phyloP scores from a whole-genome alignment of 768 basidiomycete species.

The Suillus americanus region DNA sequence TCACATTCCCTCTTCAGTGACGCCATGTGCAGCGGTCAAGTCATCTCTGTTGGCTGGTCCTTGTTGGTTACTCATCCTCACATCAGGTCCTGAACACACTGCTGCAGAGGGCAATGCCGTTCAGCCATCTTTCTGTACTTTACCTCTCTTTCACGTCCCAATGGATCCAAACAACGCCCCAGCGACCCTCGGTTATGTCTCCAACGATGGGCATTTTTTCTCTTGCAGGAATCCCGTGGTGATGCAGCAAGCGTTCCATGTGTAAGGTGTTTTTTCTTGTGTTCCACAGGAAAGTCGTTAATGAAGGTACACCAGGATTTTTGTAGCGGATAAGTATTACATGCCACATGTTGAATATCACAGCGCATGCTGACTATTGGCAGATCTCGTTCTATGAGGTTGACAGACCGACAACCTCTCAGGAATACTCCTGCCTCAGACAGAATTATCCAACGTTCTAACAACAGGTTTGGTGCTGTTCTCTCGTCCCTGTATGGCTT shows the following conservation, averaged over 20 bases:
- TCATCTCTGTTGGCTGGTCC: background rate
- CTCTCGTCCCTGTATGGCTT: slow-evolving; percentile 54
- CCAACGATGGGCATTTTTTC: slow-evolving; percentile 56
- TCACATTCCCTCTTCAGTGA: slow-evolving; percentile 34
- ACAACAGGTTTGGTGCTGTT: slow-evolving; percentile 60
- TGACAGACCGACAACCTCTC: slow-evolving; percentile 42
- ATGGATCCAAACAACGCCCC: slow-evolving; percentile 25
- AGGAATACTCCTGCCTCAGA: slow-evolving; percentile 39
- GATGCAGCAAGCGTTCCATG: slow-evolving; percentile 56
- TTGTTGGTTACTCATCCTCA: background rate
- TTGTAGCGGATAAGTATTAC: slow-evolving; percentile 49
- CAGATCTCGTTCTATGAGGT: slow-evolving; percentile 54
- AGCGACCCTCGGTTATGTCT: slow-evolving; percentile 45
- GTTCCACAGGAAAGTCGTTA: background rate
- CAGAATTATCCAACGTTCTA: slow-evolving; percentile 34
- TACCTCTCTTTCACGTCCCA: slow-evolving; percentile 52
- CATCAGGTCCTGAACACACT: slow-evolving; percentile 50
- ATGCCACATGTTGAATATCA: background rate
- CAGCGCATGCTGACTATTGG: background rate
- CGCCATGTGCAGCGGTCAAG: slow-evolving; percentile 48
- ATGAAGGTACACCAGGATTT: slow-evolving; percentile 36
- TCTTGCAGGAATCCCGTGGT: slow-evolving; percentile 52
- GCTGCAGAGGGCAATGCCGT: slow-evolving; percentile 36
- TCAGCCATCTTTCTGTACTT: slow-evolving; percentile 52
- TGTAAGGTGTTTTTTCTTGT: slow-evolving; percentile 40